Evolutionary conservation across 495 filamentous ascomycete genomes (phyloP), one percentile per base, ranked within the genome.

Genomic region (Penicillium soppii): DNA sequence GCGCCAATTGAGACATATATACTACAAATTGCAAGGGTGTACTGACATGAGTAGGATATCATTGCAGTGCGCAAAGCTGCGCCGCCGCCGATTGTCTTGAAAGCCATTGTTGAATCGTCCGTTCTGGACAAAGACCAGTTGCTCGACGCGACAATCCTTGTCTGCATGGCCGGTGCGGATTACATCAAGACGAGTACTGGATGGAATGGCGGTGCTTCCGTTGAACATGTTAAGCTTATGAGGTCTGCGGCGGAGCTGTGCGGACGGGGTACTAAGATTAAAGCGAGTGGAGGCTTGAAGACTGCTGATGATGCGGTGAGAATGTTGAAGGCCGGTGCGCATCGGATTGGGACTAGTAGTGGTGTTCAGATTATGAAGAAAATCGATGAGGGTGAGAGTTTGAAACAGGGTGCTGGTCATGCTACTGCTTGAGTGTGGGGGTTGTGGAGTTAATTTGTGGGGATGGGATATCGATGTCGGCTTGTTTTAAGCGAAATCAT

Each of bases 161-260:
- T 74, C 1, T 77, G 79, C 17, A 71, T 79, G 43, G 85, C 86
- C 21, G 78, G 76, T 5, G 85, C 80, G 29, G 78, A 84, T 53
- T 88, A 78, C 47, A 78, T 89, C 39, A 89, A 89, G 68, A 88
- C 86, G 9, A 84, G 81, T 42, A 88, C 86, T 4, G 86, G 86
- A 3, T 87, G 87, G 65, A 73, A 74, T 51, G 86, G 84, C 13
- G 83, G 82, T 8, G 85, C 86, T 21, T 76, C 64, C 25, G 60
- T 72, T 5, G 73, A 79, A 37, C 65, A 82, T 61, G 82, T 89
- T 19, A 61, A 65, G 23, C 58, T 84, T 17, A 89, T 89, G 85
- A 71, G 70, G 30, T 65, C 63, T 22, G 69, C 73, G 7, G 61
- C 62, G 7, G 54, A 67, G 36, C 2, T 53, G n/a, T 64, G 76